Conservation (phyloP, 2,329 filamentous ascomycete genomes). For the Venturia effusa region DNA sequence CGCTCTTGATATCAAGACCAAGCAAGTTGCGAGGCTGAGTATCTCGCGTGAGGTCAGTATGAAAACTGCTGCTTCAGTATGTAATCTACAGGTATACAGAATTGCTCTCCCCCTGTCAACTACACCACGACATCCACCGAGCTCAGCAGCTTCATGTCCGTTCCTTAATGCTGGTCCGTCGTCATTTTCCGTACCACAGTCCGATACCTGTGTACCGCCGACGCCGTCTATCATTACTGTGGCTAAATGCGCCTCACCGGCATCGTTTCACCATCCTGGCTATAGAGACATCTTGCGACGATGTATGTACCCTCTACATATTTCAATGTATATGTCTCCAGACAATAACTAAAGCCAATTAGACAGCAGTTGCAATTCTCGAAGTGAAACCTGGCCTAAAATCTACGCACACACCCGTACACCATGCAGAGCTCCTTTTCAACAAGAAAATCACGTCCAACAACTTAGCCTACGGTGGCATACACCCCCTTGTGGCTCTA, state of each 20-base stretch:
- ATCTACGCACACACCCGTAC: constrained; percentile 5
- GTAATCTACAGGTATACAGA: background rate
- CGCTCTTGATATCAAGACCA: too few relatives aligned
- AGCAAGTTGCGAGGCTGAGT: too few relatives aligned
- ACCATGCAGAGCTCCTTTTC: constrained; percentile 54
- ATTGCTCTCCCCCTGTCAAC: background rate
- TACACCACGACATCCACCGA: background rate
- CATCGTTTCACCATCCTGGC: constrained; percentile 44
- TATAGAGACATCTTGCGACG: constrained; percentile 83
- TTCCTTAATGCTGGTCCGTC: background rate
- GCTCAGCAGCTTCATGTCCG: background rate
- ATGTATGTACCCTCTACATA: constrained; percentile 28
- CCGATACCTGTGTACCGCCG: background rate
- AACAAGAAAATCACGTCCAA: constrained; percentile 75
- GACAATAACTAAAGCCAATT: background rate
- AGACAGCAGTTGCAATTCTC: constrained; percentile 72
- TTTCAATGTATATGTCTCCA: background rate
- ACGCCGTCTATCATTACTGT: background rate
- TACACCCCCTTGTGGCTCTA: constrained; percentile 68
- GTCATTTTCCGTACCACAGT: background rate
- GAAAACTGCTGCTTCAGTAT: background rate
- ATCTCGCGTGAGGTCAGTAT: background rate
- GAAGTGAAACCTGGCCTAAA: constrained; percentile 36
- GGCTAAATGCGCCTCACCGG: background rate
- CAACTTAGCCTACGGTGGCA: constrained; percentile 61